Evolutionary conservation across 2,329 filamentous ascomycete species (phyloP), one percentile per base, ranked within the genome.

Genomic region (Aspergillus intermedius): DNA sequence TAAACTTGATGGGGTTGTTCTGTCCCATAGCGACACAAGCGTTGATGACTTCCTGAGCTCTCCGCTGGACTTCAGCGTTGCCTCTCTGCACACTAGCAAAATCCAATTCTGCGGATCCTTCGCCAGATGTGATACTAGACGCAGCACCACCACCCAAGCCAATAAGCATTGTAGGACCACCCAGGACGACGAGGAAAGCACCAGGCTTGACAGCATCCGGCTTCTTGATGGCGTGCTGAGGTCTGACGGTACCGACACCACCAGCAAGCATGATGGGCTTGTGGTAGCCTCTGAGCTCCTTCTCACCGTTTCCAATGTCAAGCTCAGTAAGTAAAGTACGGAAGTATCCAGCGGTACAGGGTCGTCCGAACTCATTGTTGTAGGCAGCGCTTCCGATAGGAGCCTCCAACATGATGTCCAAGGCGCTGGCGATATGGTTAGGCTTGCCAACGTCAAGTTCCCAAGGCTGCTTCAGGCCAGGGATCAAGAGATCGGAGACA

Each of bases 261-360:
- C 93, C 93, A 53, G 93, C 93, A 72, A 98, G 89, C 88, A 96
- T 95, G 68, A 95, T 96, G 8, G 93, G 93, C 74, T 98, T 98
- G 72, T 97, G 93, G 67, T 95, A 98, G 21, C 93, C 93, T 58
- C 91, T 81, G 62, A 88, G 80, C 57, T 95, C 89, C 17, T 77
- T 77, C 51, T 79, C 75, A 37, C 80, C 80, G 48, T 81, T 76
- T 41, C 75, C 77, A n/a, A 78, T 69, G 22, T 79, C 75, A 25
- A 87, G 77, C 49, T 83, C 78, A 40, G 84, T 87, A 25, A 94
- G 81, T 34, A 98, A 78, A 1, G 93, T 98, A 52, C 91, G 80
- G 77, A 98, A 98, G 64, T 90, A 91, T 19, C 93, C 93, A 2
- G 86, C 81, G 10, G 94, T 85, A 63, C 86, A 90, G 32, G 93